Evolutionary conservation across 2,329 filamentous ascomycete genomes (phyloP).

Genomic region (Penicillium brasilianum): DNA sequence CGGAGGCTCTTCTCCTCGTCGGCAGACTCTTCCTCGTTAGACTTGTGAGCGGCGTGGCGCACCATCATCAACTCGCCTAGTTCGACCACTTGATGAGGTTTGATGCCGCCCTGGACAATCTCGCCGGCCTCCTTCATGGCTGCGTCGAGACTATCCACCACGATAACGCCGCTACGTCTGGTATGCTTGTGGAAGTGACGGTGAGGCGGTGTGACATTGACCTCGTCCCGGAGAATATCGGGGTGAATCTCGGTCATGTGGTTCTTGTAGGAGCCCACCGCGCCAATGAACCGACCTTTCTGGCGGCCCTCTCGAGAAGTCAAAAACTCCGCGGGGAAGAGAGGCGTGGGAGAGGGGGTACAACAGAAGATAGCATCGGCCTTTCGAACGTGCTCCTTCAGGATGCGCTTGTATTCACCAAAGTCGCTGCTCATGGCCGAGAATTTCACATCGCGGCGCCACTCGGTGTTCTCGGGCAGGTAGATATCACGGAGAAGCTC

Average conservation of each 20-base stretch:
- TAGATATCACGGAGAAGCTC: slow-evolving; percentile 61
- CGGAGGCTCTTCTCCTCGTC: slow-evolving; percentile 52
- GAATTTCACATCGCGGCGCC: slow-evolving; percentile 71
- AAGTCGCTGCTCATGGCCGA: slow-evolving; percentile 72
- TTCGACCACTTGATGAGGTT: slow-evolving; percentile 79
- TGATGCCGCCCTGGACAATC: slow-evolving; percentile 76
- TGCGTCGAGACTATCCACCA: slow-evolving; percentile 74
- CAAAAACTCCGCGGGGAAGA: slow-evolving; percentile 76
- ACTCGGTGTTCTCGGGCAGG: slow-evolving; percentile 59
- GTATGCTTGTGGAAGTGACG: slow-evolving; percentile 58
- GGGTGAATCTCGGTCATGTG: slow-evolving; percentile 84
- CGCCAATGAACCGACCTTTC: slow-evolving; percentile 52
- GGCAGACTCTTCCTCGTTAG: slow-evolving; percentile 37
- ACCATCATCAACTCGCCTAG: slow-evolving; percentile 79
- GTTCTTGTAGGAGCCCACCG: slow-evolving; percentile 61
- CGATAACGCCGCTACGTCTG: slow-evolving; percentile 62
- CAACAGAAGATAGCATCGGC: slow-evolving; percentile 88
- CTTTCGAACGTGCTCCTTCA: slow-evolving; percentile 70
- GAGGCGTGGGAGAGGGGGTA: slow-evolving; percentile 72
- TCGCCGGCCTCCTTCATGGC: slow-evolving; percentile 85
- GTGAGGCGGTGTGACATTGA: slow-evolving; percentile 51
- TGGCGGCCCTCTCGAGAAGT: slow-evolving; percentile 61
- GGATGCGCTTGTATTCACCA: slow-evolving; percentile 68
- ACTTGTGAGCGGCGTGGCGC: slow-evolving; percentile 55
- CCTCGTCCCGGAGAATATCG: slow-evolving; percentile 71